These are phyloP conservation scores for Alternaria novae-zelandiae DNA, from an alignment of 2,329 filamentous ascomycete species.

Conservation along the genomic window DNA sequence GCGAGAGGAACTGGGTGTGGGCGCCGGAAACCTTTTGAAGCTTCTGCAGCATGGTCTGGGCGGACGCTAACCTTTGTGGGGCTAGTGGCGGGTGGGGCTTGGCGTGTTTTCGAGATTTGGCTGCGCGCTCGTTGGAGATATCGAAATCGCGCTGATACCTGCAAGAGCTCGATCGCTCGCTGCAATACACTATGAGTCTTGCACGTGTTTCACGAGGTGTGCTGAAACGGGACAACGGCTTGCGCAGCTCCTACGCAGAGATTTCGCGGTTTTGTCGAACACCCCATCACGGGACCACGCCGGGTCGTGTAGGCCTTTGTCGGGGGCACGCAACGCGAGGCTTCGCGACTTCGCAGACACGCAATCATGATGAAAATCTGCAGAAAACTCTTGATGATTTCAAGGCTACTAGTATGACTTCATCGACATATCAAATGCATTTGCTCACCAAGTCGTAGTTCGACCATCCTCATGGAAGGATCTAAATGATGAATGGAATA, in stretches of 20 bases:
- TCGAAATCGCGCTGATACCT: not conserved
- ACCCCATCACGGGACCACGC: conserved; percentile 39
- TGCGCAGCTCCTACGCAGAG: conserved; percentile 42
- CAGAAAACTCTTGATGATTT: conserved; percentile 36
- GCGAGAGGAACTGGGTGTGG: conserved; percentile 57
- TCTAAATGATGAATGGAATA: conserved; percentile 44
- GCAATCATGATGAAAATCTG: conserved; percentile 24
- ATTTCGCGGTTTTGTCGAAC: conserved; percentile 42
- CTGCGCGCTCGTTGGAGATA: not conserved
- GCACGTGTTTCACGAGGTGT: conserved; percentile 23
- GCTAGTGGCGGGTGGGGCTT: conserved; percentile 28
- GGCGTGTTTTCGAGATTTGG: conserved; percentile 12
- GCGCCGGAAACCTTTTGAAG: conserved; percentile 45
- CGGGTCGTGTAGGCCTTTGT: conserved; percentile 13
- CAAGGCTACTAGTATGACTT: conserved; percentile 39
- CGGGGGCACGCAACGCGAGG: conserved; percentile 14
- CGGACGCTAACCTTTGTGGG: conserved; percentile 24
- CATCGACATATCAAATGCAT: not conserved
- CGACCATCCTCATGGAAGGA: conserved; percentile 31
- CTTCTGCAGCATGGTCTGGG: conserved; percentile 17
- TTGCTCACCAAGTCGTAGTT: conserved; percentile 19
- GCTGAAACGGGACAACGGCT: conserved; percentile 15
- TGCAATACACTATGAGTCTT: conserved; percentile 26
- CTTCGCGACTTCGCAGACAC: conserved; percentile 16
- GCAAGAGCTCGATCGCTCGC: not conserved